phyloP scores from a whole-genome alignment of 2,329 filamentous ascomycete genomes.

The Scedosporium aurantiacum region DNA sequence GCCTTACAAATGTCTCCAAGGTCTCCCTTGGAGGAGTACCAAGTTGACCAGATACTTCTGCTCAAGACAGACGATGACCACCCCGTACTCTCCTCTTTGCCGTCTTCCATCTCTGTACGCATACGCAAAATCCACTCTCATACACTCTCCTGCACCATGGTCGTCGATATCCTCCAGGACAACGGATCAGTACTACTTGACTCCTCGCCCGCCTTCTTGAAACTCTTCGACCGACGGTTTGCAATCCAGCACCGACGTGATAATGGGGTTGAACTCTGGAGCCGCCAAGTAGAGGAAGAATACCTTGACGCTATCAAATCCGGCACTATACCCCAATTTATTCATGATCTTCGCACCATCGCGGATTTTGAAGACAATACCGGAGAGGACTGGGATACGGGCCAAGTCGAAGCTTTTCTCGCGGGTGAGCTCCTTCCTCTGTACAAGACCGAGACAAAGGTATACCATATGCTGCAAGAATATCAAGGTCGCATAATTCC shows the following conservation, averaged over 20 bases:
- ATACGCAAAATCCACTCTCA: neutral
- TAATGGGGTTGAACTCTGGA: neutral
- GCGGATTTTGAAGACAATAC: neutral
- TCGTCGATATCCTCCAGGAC: neutral
- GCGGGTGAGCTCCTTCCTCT: neutral
- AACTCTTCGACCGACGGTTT: neutral
- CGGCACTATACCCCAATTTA: neutral
- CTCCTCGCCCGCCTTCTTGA: neutral
- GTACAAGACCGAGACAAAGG: neutral
- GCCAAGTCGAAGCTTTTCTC: neutral
- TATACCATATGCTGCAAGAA: neutral
- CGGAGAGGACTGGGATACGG: neutral
- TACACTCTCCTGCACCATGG: neutral
- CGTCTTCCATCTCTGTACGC: neutral
- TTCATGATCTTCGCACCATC: neutral
- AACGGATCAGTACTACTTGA: neutral
- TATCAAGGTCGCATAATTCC: neutral
- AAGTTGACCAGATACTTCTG: no score
- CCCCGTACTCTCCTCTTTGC: no score
- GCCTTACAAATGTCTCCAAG: no score
- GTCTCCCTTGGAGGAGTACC: no score
- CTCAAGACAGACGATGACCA: no score
- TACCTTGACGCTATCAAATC: neutral
- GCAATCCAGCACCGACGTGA: neutral
- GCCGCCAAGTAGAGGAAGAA: neutral